Evolutionary conservation across 257 asterid genomes (phyloP), one percentile per base, ranked within the genome.

Genomic region (Oldenlandia corymbosa): DNA sequence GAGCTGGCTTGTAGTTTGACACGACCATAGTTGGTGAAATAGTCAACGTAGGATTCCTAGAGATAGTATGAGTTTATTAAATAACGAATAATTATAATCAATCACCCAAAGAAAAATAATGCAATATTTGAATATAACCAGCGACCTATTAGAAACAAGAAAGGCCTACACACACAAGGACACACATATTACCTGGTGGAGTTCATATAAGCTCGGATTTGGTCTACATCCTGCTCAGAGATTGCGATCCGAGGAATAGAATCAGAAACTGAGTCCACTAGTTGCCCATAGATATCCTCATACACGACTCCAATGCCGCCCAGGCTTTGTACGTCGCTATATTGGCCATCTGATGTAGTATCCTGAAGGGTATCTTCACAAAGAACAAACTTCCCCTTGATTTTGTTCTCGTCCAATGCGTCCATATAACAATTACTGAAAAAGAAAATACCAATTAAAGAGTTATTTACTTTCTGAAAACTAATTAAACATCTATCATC

Each of bases 381-480:
- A 4, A 91, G 45, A 26, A 91, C 58, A 10, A 91, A 78, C 65
- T 76, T 91, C 16, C 93, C 95, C 71, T 79, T 82, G 21, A 84
- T 84, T 71, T 79, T 77, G 13, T n/a, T 24, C 20, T 39, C 75
- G 55, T 80, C 83, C 31, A 91, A 66, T 30, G 91, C 62, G 36
- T 68, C 83, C 30, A 86, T 85, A 4, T 24, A 0, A 65, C 97
- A 88, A 20, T 76, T 70, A 54, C 97, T 90, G 81, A 60, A 70
- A 58, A 28, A 49, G 71, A 12, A 2, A 0, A 16, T 61, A 20
- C 34, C 42, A 59, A 41, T 10, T 2, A 43, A 21, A 17, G 4
- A 20, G 5, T 32, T 1, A n/a, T n/a, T n/a, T n/a, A n/a, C n/a
- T n/a, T n/a, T n/a, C n/a, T n/a, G n/a, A n/a, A n/a, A n/a, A n/a